Evolutionary conservation across 202 grass and related monocot species (phyloP).

Genomic region (Musa balbisiana): DNA sequence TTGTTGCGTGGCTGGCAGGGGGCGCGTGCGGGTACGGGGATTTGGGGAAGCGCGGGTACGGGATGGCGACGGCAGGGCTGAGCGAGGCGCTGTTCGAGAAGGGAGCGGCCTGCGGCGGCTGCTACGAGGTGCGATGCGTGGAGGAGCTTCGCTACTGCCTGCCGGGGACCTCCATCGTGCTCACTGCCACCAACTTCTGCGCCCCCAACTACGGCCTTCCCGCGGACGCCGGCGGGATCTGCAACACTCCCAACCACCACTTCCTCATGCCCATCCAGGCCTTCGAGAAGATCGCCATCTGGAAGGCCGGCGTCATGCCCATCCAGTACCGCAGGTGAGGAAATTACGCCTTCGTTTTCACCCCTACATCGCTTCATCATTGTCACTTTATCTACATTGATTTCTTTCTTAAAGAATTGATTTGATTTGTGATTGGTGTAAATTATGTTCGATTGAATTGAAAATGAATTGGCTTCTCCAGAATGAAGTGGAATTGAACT

Average conservation of each 20-base stretch:
- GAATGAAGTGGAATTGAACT: not conserved
- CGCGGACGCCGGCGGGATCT: conserved; percentile 75
- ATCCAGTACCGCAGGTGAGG: conserved; percentile 87
- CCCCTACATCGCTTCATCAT: not conserved
- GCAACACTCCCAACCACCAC: conserved; percentile 92
- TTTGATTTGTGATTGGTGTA: not conserved
- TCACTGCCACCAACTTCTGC: conserved; percentile 97
- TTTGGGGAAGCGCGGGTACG: conserved; percentile 88
- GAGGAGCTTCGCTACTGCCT: conserved; percentile 81
- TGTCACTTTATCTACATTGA: not conserved
- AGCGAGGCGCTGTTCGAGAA: conserved; percentile 81
- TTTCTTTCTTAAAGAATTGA: no score
- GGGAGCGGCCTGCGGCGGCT: conserved; percentile 80
- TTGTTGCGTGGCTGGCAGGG: conserved; percentile 31
- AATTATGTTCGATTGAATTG: not conserved
- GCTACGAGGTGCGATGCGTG: conserved; percentile 94
- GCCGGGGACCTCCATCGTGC: conserved; percentile 82
- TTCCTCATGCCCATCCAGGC: conserved; percentile 93
- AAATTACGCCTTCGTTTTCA: not conserved
- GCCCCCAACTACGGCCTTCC: conserved; percentile 83
- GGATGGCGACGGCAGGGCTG: conserved; percentile 87
- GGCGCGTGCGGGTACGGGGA: conserved; percentile 94
- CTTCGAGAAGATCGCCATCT: conserved; percentile 98
- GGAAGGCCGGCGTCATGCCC: conserved; percentile 98
- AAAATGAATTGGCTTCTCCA: not conserved